Evolutionary conservation across 208 protist species (phyloP), one percentile per base, ranked within the genome.

Genomic region (Trypanosoma rangeli): DNA sequence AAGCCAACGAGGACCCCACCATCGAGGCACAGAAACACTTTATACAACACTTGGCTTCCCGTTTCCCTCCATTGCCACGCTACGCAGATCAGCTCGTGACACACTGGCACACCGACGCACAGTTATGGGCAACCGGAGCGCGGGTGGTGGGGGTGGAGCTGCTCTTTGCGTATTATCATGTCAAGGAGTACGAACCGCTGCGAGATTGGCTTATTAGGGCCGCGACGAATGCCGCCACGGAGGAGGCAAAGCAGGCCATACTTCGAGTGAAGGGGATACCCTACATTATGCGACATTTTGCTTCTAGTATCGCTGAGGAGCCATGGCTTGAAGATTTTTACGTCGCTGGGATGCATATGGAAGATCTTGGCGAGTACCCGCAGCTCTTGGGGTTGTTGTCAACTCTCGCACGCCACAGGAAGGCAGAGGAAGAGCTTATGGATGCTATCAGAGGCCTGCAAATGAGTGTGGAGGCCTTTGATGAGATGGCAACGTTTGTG

Each of bases 51-150:
- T 78, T 92, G 15, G 68, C 68, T 3, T 61, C 39, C n/a, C 75
- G 70, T 31, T 56, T 57, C 31, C 87, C 82, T 1, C 73, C 87
- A 5, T 39, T 89, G 52, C 50, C 82, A 31, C 70, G 77, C 28
- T 93, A 95, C 76, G 90, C 85, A 28, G 78, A 85, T n/a, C 86
- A 92, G 62, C 78, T 95, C 10, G 74, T 92, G 42, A n/a, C 24
- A 37, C 83, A 89, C 56, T 95, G 90, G 87, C 80, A 92, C 60
- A 74, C 79, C 5, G 33, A 70, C 8, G 3, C 39, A 37, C 10
- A 61, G 18, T 29, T 73, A 13, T 70, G 64, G 68, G 55, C 50
- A n/a, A 64, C 61, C 0, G 58, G 59, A 12, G 67, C 68, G 22
- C 79, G 81, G 54, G 33, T 66, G 4, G 85, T 91, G 16, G 85